phyloP scores from a whole-genome alignment of 371 early-diverging fungal genomes.

The Mortierella polycephala region DNA sequence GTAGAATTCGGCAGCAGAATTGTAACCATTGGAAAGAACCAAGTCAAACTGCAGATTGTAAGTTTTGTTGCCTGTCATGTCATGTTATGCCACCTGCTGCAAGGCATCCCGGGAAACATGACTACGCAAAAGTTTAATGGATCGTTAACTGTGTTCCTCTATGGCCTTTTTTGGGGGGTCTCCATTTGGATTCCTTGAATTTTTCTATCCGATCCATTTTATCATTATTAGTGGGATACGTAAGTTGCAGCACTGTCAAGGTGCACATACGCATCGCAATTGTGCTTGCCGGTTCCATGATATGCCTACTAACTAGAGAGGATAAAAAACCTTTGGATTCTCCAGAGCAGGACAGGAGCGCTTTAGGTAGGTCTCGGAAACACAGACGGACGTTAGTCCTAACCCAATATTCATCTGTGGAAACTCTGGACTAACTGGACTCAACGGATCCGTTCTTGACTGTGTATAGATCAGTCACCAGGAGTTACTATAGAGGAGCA shows the following conservation, averaged over 20 bases:
- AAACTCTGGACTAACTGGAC: neutral
- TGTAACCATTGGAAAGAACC: conserved; percentile 71
- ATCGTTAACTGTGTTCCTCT: neutral
- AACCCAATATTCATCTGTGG: neutral
- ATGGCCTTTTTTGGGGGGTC: neutral
- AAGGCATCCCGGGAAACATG: too few relatives aligned
- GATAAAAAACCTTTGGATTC: neutral
- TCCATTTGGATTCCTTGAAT: too few relatives aligned
- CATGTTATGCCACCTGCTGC: neutral
- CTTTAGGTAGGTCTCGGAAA: conserved; percentile 62
- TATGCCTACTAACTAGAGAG: too few relatives aligned
- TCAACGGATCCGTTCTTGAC: neutral
- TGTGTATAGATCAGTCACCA: conserved; percentile 73
- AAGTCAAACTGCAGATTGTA: conserved; percentile 78
- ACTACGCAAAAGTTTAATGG: neutral
- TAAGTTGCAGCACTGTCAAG: conserved; percentile 7
- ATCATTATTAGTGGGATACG: conserved; percentile 30
- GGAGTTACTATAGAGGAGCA: conserved; percentile 76
- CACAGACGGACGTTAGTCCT: neutral
- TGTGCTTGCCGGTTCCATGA: too few relatives aligned
- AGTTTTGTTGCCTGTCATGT: conserved; percentile 2
- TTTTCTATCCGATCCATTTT: too few relatives aligned
- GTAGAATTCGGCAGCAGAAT: conserved; percentile 78
- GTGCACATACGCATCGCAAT: too few relatives aligned
- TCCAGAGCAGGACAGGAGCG: conserved; percentile 90